Evolutionary conservation across 2,329 filamentous ascomycete species (phyloP), one percentile per base, ranked within the genome.

Genomic region (Pestalotiopsis sp.): DNA sequence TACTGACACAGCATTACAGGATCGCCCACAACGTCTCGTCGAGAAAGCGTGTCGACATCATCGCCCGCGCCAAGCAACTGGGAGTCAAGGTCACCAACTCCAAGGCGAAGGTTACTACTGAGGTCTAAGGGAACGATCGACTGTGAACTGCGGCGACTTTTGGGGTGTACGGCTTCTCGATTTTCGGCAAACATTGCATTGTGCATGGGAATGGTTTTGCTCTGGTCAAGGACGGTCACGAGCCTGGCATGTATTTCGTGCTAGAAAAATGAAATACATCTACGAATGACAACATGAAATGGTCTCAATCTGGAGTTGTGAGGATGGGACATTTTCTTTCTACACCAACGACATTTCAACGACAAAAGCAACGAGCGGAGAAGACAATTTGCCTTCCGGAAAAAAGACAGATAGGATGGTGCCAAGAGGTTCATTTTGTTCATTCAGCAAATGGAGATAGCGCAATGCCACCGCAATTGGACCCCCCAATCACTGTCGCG

Each of bases 1-100:
- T 69, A 73, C 84, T 87, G 80, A 86, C 73, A 72, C 71, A 77
- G 11, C 13, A 67, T n/a, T 41, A 61, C 78, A 98, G 95, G 91
- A 99, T 99, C 84, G 93, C 93, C 83, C 94, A 97, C 90, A 93
- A 93, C 84, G 96, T 99, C 84, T 99, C 96, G 73, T 97, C 96
- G 83, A 90, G 95, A 86, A 99, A 99, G 93, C 91, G 96, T 86
- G 92, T 99, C 85, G 95, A 98, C 81, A 99, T 99, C 86, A 91
- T 99, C 80, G 90, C 93, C 82, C 93, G 95, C 85, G 96, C 96
- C 76, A 98, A 98, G 93, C 92, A 97, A 86, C 88, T 99, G 82
- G 94, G 95, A 82, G 96, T 99, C 84, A 99, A 99, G 93, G 95
- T 99, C 84, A 99, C 96, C 83, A 99, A 99, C 90, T 86, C 93